phyloP scores from a whole-genome alignment of 225 moss, liverwort and hornwort species.

The Bryum argenteum region DNA sequence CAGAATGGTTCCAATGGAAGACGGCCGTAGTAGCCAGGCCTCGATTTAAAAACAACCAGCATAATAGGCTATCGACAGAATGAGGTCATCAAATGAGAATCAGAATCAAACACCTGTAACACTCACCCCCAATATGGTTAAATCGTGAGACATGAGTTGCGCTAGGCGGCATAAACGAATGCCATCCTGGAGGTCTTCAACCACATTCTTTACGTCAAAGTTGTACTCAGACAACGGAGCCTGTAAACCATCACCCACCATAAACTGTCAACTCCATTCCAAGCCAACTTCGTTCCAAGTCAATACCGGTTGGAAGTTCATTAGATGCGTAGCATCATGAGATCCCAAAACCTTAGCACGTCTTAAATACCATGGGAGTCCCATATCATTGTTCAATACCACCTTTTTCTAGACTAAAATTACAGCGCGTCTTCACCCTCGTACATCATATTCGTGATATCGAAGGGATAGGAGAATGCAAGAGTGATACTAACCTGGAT shows the following conservation, averaged over 20 bases:
- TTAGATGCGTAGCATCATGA: not conserved
- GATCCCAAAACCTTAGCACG: not conserved
- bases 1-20: not conserved
- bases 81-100: not conserved
- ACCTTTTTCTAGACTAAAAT: not conserved
- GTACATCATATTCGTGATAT: conserved; percentile 3
- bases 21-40: not conserved
- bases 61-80: not conserved
- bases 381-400: not conserved
- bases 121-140: conserved; percentile 49
- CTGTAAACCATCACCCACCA: conserved; percentile 50
- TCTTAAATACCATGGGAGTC: not conserved
- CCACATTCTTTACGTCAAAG: conserved; percentile 68
- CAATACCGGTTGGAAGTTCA: not conserved
- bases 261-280: conserved; percentile 28
- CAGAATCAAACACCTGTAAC: not conserved
- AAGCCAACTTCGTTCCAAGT: too few relatives aligned
- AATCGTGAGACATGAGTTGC: conserved; percentile 66
- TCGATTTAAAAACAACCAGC: not conserved
- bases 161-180: conserved; percentile 77
- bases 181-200: conserved; percentile 84
- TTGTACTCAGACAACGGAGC: conserved; percentile 67
- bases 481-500: conserved; percentile 59
- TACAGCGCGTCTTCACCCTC: not conserved
- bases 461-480: conserved; percentile 6